Evolutionary conservation across 805 yeast species (phyloP).

Genomic region (Candida namnaoensis): DNA sequence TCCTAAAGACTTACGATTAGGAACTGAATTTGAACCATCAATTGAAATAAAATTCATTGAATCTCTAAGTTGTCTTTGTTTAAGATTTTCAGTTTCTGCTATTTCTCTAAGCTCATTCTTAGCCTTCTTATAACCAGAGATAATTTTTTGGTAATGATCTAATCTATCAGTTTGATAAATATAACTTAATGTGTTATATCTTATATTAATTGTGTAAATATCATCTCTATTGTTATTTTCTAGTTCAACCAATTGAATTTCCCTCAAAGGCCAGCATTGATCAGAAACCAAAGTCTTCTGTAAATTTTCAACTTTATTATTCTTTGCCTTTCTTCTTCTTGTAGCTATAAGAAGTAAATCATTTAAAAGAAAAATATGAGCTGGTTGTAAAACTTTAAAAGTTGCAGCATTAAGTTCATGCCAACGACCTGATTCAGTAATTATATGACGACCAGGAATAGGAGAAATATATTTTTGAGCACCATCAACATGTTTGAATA

Average conservation of each 20-base stretch:
- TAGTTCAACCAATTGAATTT: conserved; percentile 29
- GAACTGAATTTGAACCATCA: conserved; percentile 21
- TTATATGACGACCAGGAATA: conserved; percentile 70
- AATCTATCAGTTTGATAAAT: conserved; percentile 53
- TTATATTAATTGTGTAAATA: conserved; percentile 34
- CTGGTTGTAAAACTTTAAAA: conserved; percentile 68
- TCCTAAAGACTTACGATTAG: conserved; percentile 15
- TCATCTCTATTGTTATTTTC: conserved; percentile 9
- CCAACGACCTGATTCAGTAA: conserved; percentile 80
- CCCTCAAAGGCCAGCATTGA: conserved; percentile 71
- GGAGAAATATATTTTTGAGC: conserved; percentile 74
- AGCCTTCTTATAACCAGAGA: conserved; percentile 51
- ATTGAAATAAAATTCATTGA: conserved; percentile 33
- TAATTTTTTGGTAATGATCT: conserved; percentile 47
- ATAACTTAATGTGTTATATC: conserved; percentile 38
- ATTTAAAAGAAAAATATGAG: conserved; percentile 68
- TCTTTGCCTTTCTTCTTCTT: conserved; percentile 30
- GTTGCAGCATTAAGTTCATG: conserved; percentile 79
- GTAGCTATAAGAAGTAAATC: conserved; percentile 74
- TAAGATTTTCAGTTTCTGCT: conserved; percentile 37
- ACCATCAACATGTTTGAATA: conserved; percentile 85
- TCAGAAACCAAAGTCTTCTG: conserved; percentile 47
- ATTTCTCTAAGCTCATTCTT: conserved; percentile 51
- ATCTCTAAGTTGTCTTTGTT: conserved; percentile 33
- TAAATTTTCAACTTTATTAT: conserved; percentile 18